These are phyloP conservation scores for Claviceps purpurea DNA, from an alignment of 2,329 filamentous ascomycete species.

Conservation along the genomic window DNA sequence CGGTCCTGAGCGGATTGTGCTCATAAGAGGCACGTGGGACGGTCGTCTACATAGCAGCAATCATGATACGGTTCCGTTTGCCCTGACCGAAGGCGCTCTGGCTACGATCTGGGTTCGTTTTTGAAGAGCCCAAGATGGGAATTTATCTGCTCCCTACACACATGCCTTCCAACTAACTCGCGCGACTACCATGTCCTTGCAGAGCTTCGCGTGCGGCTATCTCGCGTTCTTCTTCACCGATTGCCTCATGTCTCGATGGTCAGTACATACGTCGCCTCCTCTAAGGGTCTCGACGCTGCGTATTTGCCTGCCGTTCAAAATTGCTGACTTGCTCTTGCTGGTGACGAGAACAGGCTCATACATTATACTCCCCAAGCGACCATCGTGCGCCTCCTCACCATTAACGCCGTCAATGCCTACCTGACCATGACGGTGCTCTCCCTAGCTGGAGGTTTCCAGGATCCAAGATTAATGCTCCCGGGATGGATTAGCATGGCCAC, in stretches of 20 bases:
- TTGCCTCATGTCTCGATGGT: conserved; percentile 76
- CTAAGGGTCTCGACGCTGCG: too few relatives aligned
- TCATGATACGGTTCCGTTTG: conserved; percentile 18
- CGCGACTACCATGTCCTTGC: neutral
- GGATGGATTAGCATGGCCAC: conserved; percentile 70
- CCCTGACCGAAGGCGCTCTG: conserved; percentile 54
- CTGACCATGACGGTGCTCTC: conserved; percentile 60
- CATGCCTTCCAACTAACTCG: neutral
- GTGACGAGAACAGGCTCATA: conserved; percentile 47
- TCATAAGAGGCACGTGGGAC: conserved; percentile 6
- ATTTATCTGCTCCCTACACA: too few relatives aligned
- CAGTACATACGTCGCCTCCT: conserved; percentile 12
- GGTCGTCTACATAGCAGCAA: conserved; percentile 3
- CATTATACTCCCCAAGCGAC: conserved; percentile 74
- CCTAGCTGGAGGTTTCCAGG: conserved; percentile 54
- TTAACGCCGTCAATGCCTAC: conserved; percentile 62
- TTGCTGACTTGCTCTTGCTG: neutral
- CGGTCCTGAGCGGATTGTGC: conserved; percentile 16
- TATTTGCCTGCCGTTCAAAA: too few relatives aligned
- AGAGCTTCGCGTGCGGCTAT: conserved; percentile 67
- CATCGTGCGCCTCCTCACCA: conserved; percentile 63
- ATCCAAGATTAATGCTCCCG: conserved; percentile 57
- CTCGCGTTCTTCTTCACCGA: conserved; percentile 75
- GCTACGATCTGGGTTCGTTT: conserved; percentile 59
- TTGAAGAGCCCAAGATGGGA: neutral